These are phyloP conservation scores for Pythium monospermum DNA, from an alignment of 352 stramenopile species.

Conservation along the genomic window DNA sequence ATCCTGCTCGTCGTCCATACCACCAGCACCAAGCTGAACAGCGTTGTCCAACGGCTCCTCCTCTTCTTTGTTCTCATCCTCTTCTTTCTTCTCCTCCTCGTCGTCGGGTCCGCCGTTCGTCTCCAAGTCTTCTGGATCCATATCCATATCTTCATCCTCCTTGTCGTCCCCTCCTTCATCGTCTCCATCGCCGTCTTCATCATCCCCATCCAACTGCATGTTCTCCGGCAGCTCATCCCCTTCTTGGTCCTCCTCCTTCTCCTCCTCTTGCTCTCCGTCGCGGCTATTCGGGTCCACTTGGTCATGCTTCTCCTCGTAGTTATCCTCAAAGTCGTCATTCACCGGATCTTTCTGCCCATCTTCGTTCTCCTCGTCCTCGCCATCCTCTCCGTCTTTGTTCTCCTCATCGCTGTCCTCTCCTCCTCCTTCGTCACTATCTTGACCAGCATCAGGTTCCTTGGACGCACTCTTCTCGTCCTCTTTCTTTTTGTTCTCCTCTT, in stretches of 20 bases:
- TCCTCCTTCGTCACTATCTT: constrained; percentile 47
- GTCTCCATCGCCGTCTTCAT: constrained; percentile 35
- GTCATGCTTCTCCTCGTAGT: constrained; percentile 49
- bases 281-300: constrained; percentile 33
- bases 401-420: constrained; percentile 35
- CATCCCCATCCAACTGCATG: constrained; percentile 85
- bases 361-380: constrained; percentile 67
- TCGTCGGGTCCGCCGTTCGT: constrained; percentile 31
- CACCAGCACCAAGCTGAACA: constrained; percentile 64
- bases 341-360: constrained; percentile 70
- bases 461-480: constrained; percentile 54
- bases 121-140: constrained; percentile 33
- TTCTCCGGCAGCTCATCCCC: constrained; percentile 76
- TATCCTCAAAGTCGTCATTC: constrained; percentile 71
- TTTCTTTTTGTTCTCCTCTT: constrained; percentile 41
- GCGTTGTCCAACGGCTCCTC: constrained; percentile 64
- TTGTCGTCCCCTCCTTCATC: constrained; percentile 31
- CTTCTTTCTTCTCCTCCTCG: constrained; percentile 49
- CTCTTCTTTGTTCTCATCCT: constrained; percentile 61
- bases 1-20: constrained; percentile 64
- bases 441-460: constrained; percentile 56
- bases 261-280: constrained; percentile 37
- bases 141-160: constrained; percentile 55
- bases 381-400: constrained; percentile 43
- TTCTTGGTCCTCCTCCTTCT: constrained; percentile 47